Evolutionary conservation across 805 yeast species (phyloP), one percentile per base, ranked within the genome.

Genomic region (Schwanniomyces sp.): DNA sequence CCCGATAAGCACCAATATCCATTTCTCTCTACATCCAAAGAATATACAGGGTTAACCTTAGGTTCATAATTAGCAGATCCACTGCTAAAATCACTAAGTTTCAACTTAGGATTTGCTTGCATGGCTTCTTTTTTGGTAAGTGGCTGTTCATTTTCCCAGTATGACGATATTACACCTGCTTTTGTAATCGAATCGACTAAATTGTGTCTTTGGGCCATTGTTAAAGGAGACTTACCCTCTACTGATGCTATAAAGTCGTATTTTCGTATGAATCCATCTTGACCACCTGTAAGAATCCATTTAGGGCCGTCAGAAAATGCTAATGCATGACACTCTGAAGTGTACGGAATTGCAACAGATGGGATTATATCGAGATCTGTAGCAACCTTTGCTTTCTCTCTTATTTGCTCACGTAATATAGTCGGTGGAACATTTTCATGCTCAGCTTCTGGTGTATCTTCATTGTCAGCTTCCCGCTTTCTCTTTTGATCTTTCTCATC

Each of bases 81-180:
- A 4, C 67, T 51, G 17, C 56, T 46, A 45, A 72, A 72, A 51
- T 72, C 74, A 43, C 63, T 58, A 5, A 52, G 57, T 42, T 69
- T 69, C 38, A 72, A 48, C 48, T 71, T 72, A 5, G 76, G 72
- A 53, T 72, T 70, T 7, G 46, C 16, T 25, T 51, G 47, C 64
- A 52, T 61, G 40, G 56, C 59, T 49, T 74, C 73, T 48, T 75
- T 60, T 51, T 71, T 72, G 28, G 74, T 67, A 47, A 81, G 71
- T 0, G 98, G 97, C 58, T 91, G 88, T 68, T 94, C 98, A 65
- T 94, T 94, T 61, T 92, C 98, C 97, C 97, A 94, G 69, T 90
- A 92, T 0, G 94, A 85, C 12, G 78, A 62, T 5, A 91, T 68
- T 5, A 89, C 85, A 6, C 98, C 99, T 0, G 91, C 94, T 59